These are phyloP conservation scores for Sporothrix globosa DNA, from an alignment of 2,329 filamentous ascomycete species.

Conservation along the genomic window DNA sequence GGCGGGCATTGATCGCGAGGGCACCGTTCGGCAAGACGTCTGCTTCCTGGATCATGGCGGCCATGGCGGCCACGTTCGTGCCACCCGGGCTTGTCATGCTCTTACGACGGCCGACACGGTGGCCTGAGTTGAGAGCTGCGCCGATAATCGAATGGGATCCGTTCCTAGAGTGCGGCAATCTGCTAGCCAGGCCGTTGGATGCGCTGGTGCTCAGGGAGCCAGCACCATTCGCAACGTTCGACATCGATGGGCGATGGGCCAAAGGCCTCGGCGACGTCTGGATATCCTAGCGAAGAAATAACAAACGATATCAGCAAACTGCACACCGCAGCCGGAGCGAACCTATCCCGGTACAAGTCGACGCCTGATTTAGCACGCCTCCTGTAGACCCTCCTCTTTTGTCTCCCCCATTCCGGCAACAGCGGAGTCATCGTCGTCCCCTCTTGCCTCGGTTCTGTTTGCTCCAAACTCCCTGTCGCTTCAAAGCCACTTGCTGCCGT, in stretches of 20 bases:
- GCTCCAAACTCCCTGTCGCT: background rate
- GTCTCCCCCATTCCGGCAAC: slow-evolving; percentile 11
- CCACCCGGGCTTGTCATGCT: slow-evolving; percentile 78
- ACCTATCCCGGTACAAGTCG: background rate
- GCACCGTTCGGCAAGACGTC: slow-evolving; percentile 60
- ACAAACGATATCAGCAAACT: slow-evolving; percentile 39
- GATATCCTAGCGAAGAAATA: slow-evolving; percentile 56
- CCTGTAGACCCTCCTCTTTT: background rate
- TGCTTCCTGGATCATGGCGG: slow-evolving; percentile 70
- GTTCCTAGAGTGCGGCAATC: slow-evolving; percentile 69
- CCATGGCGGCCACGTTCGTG: slow-evolving; percentile 74
- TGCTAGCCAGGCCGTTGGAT: slow-evolving; percentile 61
- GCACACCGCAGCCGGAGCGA: background rate
- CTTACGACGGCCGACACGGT: slow-evolving; percentile 90
- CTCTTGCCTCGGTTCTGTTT: background rate
- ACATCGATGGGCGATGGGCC: slow-evolving; percentile 63
- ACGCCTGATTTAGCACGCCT: background rate
- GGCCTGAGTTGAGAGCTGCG: slow-evolving; percentile 67
- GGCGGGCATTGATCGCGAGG: slow-evolving; percentile 63
- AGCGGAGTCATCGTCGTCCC: background rate
- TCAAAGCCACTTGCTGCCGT: background rate
- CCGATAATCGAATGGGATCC: slow-evolving; percentile 82
- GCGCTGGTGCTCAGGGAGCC: slow-evolving; percentile 52
- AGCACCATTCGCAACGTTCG: slow-evolving; percentile 60
- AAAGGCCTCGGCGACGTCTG: slow-evolving; percentile 69